Percentiles rank a stretch among this genome's conserved stretches.
These are phyloP conservation scores for Mariannaea elegans DNA, from an alignment of 2,329 filamentous ascomycete species.

Conservation along the genomic window DNA sequence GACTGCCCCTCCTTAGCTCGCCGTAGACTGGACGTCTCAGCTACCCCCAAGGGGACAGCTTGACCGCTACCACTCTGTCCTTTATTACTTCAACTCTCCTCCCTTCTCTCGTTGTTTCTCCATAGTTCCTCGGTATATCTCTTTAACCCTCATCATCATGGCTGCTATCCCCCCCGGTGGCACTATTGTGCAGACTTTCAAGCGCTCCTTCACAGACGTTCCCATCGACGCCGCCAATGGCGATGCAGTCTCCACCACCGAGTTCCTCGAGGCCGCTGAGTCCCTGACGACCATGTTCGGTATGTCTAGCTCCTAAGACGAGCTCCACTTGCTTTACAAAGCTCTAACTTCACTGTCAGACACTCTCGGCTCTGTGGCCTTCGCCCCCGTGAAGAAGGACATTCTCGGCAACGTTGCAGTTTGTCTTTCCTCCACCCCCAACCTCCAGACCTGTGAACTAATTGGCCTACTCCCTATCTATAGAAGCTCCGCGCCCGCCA, in stretches of 20 bases:
- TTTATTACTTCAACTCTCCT: slow-evolving; percentile 15
- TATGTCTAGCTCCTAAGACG: slow-evolving; percentile 46
- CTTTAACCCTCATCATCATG: slow-evolving; percentile 53
- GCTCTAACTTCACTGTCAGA: slow-evolving; percentile 52
- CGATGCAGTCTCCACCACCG: slow-evolving; percentile 80
- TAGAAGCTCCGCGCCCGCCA: slow-evolving; percentile 92
- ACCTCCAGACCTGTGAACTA: slow-evolving; percentile 19
- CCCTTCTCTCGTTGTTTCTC: slow-evolving; percentile 14
- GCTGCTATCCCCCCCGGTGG: slow-evolving; percentile 66
- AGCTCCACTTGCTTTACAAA: background rate
- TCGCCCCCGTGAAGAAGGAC: slow-evolving; percentile 90
- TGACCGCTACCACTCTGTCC: slow-evolving; percentile 39
- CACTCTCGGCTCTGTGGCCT: slow-evolving; percentile 75
- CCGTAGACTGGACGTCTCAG: slow-evolving; percentile 12
- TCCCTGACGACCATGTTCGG: slow-evolving; percentile 88
- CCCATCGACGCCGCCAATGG: slow-evolving; percentile 76
- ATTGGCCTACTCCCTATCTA: slow-evolving; percentile 15
- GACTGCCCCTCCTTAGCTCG: slow-evolving; percentile 30
- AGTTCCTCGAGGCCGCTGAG: slow-evolving; percentile 93
- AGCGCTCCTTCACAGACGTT: slow-evolving; percentile 85
- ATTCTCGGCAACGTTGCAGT: slow-evolving; percentile 93
- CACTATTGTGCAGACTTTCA: slow-evolving; percentile 88
- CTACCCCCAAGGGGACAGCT: slow-evolving; percentile 34
- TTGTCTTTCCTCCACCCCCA: slow-evolving; percentile 30
- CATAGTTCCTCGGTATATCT: slow-evolving; percentile 8